A percentile compares a stretch with the other conserved stretches of the same genome.
Conservation (phyloP, 1,284 basidiomycete species). For the Ustilago hordei region DNA sequence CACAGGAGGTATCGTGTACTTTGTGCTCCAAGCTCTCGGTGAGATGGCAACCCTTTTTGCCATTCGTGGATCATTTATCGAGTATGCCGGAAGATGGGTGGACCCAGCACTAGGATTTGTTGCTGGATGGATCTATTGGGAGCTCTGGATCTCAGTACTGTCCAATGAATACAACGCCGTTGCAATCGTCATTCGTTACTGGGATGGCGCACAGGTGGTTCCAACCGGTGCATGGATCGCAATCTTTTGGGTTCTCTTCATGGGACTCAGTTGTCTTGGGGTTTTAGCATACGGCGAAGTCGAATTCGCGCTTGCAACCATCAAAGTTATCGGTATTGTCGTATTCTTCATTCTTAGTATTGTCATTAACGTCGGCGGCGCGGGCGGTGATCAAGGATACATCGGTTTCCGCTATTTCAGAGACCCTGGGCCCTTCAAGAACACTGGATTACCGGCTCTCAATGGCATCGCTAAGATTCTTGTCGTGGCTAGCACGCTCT, state of each 20-base stretch:
- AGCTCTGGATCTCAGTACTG: conserved; percentile 48
- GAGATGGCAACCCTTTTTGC: conserved; percentile 72
- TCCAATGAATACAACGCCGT: conserved; percentile 54
- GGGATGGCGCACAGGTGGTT: conserved; percentile 32
- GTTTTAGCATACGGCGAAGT: conserved; percentile 51
- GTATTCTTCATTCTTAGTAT: conserved; percentile 54
- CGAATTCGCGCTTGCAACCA: conserved; percentile 63
- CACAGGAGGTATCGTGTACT: conserved; percentile 52
- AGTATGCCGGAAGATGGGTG: conserved; percentile 81
- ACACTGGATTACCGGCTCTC: conserved; percentile 54
- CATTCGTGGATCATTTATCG: conserved; percentile 79
- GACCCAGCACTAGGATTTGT: conserved; percentile 77
- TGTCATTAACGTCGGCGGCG: conserved; percentile 49
- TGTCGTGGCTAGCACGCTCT: conserved; percentile 77
- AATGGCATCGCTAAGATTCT: conserved; percentile 72
- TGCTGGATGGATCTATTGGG: conserved; percentile 73
- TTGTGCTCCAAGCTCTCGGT: conserved; percentile 51
- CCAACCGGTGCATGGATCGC: conserved; percentile 42
- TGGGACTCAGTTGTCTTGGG: conserved; percentile 41
- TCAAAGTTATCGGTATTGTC: conserved; percentile 49
- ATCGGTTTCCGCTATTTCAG: conserved; percentile 59
- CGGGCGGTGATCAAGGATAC: conserved; percentile 30
- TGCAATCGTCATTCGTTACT: conserved; percentile 47
- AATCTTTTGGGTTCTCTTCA: conserved; percentile 57
- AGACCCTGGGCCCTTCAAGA: conserved; percentile 70